Conservation (phyloP, 2,329 filamentous ascomycete species). For the Colletotrichum cuscutae region DNA sequence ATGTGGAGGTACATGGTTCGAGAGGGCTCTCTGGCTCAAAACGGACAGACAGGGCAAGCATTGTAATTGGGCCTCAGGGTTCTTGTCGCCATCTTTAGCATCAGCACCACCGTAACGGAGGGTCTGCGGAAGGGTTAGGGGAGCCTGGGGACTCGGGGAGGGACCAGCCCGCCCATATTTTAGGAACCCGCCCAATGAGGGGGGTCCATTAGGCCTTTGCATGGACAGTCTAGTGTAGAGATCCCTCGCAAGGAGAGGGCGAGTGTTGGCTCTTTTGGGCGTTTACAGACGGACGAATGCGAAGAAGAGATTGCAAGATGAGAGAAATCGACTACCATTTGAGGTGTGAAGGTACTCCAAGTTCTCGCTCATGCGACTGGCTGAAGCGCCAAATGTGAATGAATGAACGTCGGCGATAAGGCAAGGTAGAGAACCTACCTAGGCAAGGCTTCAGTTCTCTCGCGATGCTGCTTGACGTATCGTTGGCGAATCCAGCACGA, state of each 20-base stretch:
- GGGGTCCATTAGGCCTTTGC: no score
- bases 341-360: not conserved
- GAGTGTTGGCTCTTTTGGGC: not conserved
- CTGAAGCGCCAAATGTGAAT: not conserved
- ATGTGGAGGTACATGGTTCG: slow-evolving; percentile 32
- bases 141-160: not conserved
- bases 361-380: not conserved
- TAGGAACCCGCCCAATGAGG: not conserved
- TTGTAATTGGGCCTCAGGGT: slow-evolving; percentile 21
- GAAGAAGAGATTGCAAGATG: not conserved
- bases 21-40: slow-evolving; percentile 20
- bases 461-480: not conserved
- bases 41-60: slow-evolving; percentile 23
- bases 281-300: not conserved
- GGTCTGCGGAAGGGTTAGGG: not conserved
- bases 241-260: not conserved
- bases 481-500: not conserved
- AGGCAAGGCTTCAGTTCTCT: not conserved
- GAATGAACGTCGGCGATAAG: no score
- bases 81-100: slow-evolving; percentile 7
- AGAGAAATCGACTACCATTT: slow-evolving; percentile 12
- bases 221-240: not conserved
- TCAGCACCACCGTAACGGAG: slow-evolving; percentile 9
- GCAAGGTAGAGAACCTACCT: not conserved
- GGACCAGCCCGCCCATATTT: slow-evolving; percentile 23